Evolutionary conservation across 2,329 filamentous ascomycete species (phyloP).

Genomic region (Penicillium occitanis): DNA sequence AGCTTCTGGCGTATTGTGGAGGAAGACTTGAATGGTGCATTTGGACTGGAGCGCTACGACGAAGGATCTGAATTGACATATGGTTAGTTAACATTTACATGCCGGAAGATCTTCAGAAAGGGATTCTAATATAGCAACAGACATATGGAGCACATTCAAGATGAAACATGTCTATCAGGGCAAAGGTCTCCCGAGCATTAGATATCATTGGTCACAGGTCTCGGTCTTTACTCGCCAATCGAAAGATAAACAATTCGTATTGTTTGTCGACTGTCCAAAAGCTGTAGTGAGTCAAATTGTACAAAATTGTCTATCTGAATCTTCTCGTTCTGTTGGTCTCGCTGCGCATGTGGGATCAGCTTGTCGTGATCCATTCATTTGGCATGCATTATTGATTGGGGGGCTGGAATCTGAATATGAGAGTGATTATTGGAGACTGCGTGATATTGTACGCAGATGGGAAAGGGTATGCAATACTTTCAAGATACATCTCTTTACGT

Average conservation of each 20-base stretch:
- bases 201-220: slow-evolving; percentile 21
- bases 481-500: background rate
- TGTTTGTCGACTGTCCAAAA: slow-evolving; percentile 18
- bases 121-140: background rate
- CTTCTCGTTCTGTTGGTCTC: background rate
- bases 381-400: slow-evolving; percentile 15
- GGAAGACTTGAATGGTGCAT: slow-evolving; percentile 19
- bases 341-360: background rate
- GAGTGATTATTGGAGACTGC: slow-evolving; percentile 14
- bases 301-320: background rate
- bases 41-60: slow-evolving; percentile 13
- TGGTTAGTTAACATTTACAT: background rate
- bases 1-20: slow-evolving; percentile 16
- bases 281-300: slow-evolving; percentile 8
- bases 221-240: slow-evolving; percentile 18
- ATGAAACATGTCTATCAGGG: slow-evolving; percentile 17
- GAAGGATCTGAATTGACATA: background rate
- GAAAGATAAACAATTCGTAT: slow-evolving; percentile 12
- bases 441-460: slow-evolving; percentile 13
- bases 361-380: slow-evolving; percentile 17
- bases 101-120: background rate
- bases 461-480: slow-evolving; percentile 13
- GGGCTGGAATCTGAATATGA: slow-evolving; percentile 15
- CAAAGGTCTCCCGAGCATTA: background rate
- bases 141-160: slow-evolving; percentile 21